phyloP scores from a whole-genome alignment of 495 filamentous ascomycete genomes.

The Penicillium manginii region DNA sequence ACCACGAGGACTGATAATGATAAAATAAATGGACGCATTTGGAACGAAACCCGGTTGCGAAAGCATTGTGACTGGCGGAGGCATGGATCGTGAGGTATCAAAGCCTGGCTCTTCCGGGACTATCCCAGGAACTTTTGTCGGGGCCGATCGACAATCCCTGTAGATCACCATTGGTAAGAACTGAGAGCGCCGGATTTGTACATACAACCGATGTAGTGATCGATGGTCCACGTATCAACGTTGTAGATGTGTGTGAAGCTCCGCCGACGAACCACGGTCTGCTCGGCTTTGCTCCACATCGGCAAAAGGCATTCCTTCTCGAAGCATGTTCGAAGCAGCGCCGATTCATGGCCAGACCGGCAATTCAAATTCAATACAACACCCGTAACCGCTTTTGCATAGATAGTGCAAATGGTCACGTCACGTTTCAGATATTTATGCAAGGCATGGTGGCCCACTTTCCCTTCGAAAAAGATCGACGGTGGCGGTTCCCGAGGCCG shows the following conservation, averaged over 20 bases:
- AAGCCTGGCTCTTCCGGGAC: conserved; percentile 5
- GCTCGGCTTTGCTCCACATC: conserved; percentile 8
- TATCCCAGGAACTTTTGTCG: neutral
- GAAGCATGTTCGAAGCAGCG: neutral
- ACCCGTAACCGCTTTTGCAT: neutral
- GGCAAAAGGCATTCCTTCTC: neutral
- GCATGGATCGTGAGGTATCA: neutral
- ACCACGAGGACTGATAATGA: conserved; percentile 1
- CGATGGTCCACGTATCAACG: conserved; percentile 6
- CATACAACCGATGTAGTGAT: conserved; percentile 6
- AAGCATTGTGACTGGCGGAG: neutral
- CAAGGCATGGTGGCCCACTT: neutral
- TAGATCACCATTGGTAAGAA: conserved; percentile 15
- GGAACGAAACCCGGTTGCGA: conserved; percentile 8
- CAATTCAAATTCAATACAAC: neutral
- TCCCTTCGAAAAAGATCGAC: neutral
- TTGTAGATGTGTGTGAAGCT: neutral
- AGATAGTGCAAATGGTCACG: conserved; percentile 5
- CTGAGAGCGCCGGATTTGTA: conserved; percentile 18
- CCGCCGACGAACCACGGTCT: conserved; percentile 5
- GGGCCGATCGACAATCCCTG: conserved; percentile 21
- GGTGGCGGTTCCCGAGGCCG: neutral
- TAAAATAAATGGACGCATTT: conserved; percentile 6
- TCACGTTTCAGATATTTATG: conserved; percentile 2
- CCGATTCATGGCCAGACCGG: neutral